Evolutionary conservation across 129 eudicot genomes (phyloP).

Genomic region (Flaveria robusta): DNA sequence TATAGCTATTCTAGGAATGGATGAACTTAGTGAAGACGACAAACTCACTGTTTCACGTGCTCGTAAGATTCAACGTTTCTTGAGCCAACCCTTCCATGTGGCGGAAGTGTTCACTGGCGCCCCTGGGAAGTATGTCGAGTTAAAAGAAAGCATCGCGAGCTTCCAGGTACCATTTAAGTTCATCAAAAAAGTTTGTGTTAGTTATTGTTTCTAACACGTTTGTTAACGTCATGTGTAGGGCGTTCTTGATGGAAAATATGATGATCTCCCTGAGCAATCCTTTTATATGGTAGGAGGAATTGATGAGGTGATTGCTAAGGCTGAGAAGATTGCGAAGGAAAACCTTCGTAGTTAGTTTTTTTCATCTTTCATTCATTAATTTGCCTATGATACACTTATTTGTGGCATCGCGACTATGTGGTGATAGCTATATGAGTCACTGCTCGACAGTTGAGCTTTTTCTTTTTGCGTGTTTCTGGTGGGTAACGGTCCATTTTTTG

Average conservation of each 20-base stretch:
- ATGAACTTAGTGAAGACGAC: slow-evolving; percentile 98
- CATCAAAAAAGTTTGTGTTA: neutral
- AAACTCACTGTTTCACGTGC: slow-evolving; percentile 96
- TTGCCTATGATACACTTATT: slow-evolving; percentile 10
- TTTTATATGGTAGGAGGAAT: slow-evolving; percentile 99
- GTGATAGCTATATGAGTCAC: neutral
- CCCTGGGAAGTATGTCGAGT: slow-evolving; percentile 92
- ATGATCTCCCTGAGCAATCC: slow-evolving; percentile 84
- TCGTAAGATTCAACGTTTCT: slow-evolving; percentile 90
- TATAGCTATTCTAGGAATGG: slow-evolving; percentile 97
- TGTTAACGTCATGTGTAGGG: slow-evolving; percentile 51
- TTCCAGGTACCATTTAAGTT: slow-evolving; percentile 68
- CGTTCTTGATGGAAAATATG: slow-evolving; percentile 87
- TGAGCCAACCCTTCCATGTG: slow-evolving; percentile 99
- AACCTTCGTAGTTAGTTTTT: slow-evolving; percentile 34
- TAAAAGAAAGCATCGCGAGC: slow-evolving; percentile 82
- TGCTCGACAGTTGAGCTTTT: slow-evolving; percentile 33
- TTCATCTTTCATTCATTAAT: neutral
- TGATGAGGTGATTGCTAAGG: slow-evolving; percentile 91
- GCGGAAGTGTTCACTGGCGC: slow-evolving; percentile 99
- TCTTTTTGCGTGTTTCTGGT: slow-evolving; percentile 13
- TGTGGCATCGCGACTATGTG: slow-evolving; percentile 23
- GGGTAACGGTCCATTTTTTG: slow-evolving; percentile 28
- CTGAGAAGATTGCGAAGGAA: slow-evolving; percentile 80
- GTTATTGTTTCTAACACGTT: neutral